Percentiles rank a stretch among this genome's conserved stretches.
These are phyloP conservation scores for Dujonia santamariae DNA, from an alignment of 1,139 yeast genomes.

Conservation along the genomic window DNA sequence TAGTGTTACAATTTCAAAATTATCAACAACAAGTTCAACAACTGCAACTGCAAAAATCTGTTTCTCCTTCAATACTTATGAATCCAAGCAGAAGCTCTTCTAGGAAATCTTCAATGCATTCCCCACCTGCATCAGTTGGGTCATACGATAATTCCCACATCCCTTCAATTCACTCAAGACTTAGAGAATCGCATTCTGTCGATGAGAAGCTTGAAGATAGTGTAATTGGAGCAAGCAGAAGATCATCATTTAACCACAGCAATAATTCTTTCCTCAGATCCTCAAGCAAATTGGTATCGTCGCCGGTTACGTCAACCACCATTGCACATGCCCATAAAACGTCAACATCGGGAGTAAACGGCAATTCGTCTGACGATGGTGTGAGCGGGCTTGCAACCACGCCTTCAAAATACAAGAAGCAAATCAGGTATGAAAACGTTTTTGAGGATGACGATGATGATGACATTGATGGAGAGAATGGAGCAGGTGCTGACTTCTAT, in stretches of 20 bases:
- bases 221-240: constrained; percentile 25
- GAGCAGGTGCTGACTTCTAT: constrained; percentile 24
- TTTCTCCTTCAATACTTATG: background rate
- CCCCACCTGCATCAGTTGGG: constrained; percentile 33
- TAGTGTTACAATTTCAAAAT: constrained; percentile 21
- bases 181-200: constrained; percentile 23
- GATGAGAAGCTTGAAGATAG: constrained; percentile 24
- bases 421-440: constrained; percentile 47
- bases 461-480: constrained; percentile 45
- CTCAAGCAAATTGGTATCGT: constrained; percentile 14
- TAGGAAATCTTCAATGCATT: constrained; percentile 31
- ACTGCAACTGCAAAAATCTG: constrained; percentile 6
- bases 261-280: constrained; percentile 7
- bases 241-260: constrained; percentile 14
- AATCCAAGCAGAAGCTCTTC: constrained; percentile 19
- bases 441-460: constrained; percentile 56
- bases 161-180: constrained; percentile 43
- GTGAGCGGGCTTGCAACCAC: constrained; percentile 37
- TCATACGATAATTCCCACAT: constrained; percentile 35
- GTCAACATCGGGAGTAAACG: constrained; percentile 5
- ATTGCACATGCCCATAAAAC: constrained; percentile 20
- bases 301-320: constrained; percentile 22
- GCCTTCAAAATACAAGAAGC: constrained; percentile 30
- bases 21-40: constrained; percentile 9
- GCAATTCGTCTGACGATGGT: too few species aligned